Evolutionary conservation across 305 asterid genomes (phyloP).

Genomic region (Petunia hybrid): DNA sequence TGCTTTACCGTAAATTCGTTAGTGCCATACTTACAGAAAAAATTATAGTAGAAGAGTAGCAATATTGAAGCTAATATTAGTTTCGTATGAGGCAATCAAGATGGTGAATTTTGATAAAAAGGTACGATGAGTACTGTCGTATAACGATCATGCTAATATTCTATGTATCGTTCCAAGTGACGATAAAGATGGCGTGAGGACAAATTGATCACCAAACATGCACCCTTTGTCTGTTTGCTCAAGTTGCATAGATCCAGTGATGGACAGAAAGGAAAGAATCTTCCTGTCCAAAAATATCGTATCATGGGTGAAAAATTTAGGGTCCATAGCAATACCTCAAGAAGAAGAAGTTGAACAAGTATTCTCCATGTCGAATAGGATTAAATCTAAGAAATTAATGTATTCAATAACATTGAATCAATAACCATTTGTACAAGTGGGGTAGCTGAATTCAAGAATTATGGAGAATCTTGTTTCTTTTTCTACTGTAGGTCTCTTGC

Average conservation of each 20-base stretch:
- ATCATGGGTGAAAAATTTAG: conserved; percentile 14
- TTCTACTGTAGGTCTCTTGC: not conserved
- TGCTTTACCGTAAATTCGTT: not conserved
- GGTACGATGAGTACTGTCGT: not conserved
- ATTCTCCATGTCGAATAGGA: not conserved
- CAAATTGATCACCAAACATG: not conserved
- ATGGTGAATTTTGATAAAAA: not conserved
- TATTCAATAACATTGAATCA: not conserved
- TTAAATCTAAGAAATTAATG: not conserved
- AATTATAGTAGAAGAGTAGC: not conserved
- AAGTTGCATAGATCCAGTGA: not conserved
- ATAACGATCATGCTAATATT: too few species aligned
- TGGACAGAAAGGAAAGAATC: too few species aligned
- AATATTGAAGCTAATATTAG: not conserved
- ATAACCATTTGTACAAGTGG: conserved; percentile 8
- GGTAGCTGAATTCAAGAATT: not conserved
- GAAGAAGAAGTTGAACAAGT: not conserved
- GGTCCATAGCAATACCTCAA: not conserved
- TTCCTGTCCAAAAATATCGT: not conserved
- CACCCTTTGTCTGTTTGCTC: not conserved
- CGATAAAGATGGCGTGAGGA: not conserved
- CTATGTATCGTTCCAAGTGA: too few species aligned
- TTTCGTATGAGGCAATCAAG: not conserved
- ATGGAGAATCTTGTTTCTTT: conserved; percentile 7
- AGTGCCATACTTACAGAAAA: not conserved